Percentiles rank a stretch among this genome's conserved stretches.
phyloP scores from a whole-genome alignment of 176 grass and related monocot genomes.

The Oryza nivara region DNA sequence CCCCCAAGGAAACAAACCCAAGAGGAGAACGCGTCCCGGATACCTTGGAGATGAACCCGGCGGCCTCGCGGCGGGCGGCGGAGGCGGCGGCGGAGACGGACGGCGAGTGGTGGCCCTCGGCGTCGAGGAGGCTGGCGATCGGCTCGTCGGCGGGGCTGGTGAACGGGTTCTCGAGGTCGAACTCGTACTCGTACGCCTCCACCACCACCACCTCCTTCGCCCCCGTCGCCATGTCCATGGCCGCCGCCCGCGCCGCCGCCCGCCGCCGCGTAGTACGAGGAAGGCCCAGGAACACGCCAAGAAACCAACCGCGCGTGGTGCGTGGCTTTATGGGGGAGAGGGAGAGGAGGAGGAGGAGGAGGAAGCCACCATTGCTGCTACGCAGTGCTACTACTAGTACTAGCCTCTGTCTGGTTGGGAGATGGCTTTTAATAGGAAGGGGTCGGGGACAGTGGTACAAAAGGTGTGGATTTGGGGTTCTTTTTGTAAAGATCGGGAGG shows the following conservation, averaged over 20 bases:
- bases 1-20: background rate
- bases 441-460: constrained; percentile 53
- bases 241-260: background rate
- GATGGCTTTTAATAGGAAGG: constrained; percentile 56
- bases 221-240: constrained; percentile 38
- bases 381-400: constrained; percentile 49
- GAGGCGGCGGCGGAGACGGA: constrained; percentile 49
- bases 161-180: constrained; percentile 98
- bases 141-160: constrained; percentile 76
- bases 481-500: constrained; percentile 56
- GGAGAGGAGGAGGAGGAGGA: constrained; percentile 22
- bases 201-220: background rate
- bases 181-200: constrained; percentile 54
- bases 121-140: constrained; percentile 51
- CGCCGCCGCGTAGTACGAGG: constrained; percentile 30
- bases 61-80: constrained; percentile 53
- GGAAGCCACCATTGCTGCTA: constrained; percentile 67
- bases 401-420: constrained; percentile 47
- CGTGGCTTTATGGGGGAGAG: constrained; percentile 44
- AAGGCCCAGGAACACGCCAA: constrained; percentile 30
- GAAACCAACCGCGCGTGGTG: constrained; percentile 8
- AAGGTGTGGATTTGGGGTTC: constrained; percentile 60
- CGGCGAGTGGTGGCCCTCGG: constrained; percentile 62
- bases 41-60: constrained; percentile 80
- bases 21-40: background rate